phyloP scores from a whole-genome alignment of 225 moss, liverwort and hornwort genomes.

The Lunularia cruciata region DNA sequence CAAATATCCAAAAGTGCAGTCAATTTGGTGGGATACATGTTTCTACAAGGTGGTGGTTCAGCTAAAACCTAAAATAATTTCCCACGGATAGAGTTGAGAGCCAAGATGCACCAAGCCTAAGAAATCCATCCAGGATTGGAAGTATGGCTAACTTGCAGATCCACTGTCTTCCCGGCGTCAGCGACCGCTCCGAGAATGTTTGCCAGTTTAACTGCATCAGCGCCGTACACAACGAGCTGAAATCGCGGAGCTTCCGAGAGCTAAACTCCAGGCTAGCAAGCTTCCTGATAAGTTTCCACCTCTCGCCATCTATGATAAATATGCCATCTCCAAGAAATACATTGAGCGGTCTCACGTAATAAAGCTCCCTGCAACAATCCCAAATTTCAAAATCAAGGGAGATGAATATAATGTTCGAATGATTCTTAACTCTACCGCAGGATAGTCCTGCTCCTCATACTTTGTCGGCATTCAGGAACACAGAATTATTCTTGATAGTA shows the following conservation, averaged over 20 bases:
- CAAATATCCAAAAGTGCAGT: background rate
- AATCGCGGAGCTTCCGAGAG: slow-evolving; percentile 22
- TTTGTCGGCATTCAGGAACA: no score
- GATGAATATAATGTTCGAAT: background rate
- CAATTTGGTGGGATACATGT: no score
- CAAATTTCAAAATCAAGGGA: background rate
- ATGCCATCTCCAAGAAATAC: slow-evolving; percentile 25
- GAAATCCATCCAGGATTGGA: no score
- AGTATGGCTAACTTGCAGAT: slow-evolving; percentile 2
- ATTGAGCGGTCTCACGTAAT: slow-evolving; percentile 12
- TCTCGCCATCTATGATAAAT: slow-evolving; percentile 21
- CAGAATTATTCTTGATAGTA: no score
- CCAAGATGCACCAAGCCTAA: no score
- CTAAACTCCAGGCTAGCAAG: slow-evolving; percentile 21
- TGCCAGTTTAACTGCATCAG: slow-evolving; percentile 15
- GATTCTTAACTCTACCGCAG: background rate
- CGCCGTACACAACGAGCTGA: slow-evolving; percentile 17
- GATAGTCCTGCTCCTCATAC: background rate
- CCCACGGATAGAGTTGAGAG: no score
- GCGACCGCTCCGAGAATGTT: slow-evolving; percentile 23
- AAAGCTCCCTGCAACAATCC: slow-evolving; percentile 30
- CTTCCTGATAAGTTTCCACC: slow-evolving; percentile 12
- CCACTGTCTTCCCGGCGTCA: background rate
- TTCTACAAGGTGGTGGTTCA: no score
- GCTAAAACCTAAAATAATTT: no score